phyloP scores from a whole-genome alignment of 2,329 filamentous ascomycete species.

The Bipolaris gigantea region DNA sequence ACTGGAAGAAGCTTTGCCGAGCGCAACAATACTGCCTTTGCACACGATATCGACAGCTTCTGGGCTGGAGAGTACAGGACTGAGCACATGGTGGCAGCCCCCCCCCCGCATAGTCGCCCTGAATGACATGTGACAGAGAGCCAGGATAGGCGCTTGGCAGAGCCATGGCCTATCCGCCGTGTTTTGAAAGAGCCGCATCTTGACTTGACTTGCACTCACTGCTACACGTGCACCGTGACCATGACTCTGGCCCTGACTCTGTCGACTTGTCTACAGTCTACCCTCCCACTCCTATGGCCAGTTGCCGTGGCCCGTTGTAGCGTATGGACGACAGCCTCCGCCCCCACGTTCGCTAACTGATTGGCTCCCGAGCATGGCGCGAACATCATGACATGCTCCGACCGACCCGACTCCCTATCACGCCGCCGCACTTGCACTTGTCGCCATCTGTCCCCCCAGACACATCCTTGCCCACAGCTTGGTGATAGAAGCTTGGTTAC shows the following conservation, averaged over 20 bases:
- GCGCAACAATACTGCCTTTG: slow-evolving; percentile 18
- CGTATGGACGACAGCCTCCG: slow-evolving; percentile 8
- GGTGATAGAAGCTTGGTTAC: not conserved
- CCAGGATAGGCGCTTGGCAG: not conserved
- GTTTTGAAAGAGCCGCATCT: not conserved
- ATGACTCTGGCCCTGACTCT: not conserved
- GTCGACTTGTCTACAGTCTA: not conserved
- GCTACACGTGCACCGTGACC: not conserved
- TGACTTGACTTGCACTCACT: not conserved
- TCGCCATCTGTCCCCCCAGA: slow-evolving; percentile 19
- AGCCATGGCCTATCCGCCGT: not conserved
- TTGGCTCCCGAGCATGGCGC: slow-evolving; percentile 30
- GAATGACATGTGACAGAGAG: not conserved
- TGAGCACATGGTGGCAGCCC: not conserved
- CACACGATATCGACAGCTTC: slow-evolving; percentile 11
- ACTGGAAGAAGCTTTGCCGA: slow-evolving; percentile 32
- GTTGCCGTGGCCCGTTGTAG: slow-evolving; percentile 7
- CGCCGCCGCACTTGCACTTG: slow-evolving; percentile 16
- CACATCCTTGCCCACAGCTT: slow-evolving; percentile 7
- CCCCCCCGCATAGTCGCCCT: not conserved
- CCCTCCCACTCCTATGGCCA: slow-evolving; percentile 22
- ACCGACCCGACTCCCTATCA: slow-evolving; percentile 25
- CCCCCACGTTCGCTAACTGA: slow-evolving; percentile 32
- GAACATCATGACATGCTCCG: slow-evolving; percentile 17
- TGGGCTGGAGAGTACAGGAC: not conserved